Evolutionary conservation across 768 basidiomycete species (phyloP).

Genomic region (Saitozyma podzolica): DNA sequence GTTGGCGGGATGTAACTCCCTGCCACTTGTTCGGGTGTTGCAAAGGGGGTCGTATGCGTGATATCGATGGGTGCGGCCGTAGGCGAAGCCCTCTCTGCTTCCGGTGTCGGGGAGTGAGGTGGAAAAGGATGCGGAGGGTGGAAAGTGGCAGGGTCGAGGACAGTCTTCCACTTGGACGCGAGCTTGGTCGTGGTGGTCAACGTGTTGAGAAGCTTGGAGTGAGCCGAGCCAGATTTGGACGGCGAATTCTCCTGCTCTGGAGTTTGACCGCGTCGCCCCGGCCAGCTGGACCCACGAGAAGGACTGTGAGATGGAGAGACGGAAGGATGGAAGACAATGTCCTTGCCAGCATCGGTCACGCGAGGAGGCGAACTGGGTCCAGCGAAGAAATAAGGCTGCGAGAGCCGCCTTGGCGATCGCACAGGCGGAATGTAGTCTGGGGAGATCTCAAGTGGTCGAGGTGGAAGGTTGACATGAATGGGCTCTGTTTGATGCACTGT

Average conservation of each 20-base stretch:
- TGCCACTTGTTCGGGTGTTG: conserved; percentile 22
- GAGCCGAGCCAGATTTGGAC: conserved; percentile 11
- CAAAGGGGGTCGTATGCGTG: conserved; percentile 46
- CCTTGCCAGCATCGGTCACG: conserved; percentile 21
- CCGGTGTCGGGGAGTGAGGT: not conserved
- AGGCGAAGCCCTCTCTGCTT: no score
- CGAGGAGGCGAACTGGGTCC: conserved; percentile 37
- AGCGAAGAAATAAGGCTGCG: conserved; percentile 10
- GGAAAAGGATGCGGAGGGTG: not conserved
- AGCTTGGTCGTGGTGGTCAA: conserved; percentile 34
- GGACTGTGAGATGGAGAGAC: not conserved
- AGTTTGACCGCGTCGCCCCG: no score
- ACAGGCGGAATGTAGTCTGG: conserved; percentile 31
- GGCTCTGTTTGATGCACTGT: not conserved
- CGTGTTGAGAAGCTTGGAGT: conserved; percentile 25
- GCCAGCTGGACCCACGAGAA: no score
- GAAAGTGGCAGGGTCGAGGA: not conserved
- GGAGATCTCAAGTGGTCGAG: conserved; percentile 36
- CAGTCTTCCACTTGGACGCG: conserved; percentile 47
- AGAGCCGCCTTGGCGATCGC: conserved; percentile 32
- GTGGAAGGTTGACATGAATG: conserved; percentile 28
- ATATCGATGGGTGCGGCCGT: conserved; percentile 8
- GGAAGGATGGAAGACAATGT: conserved; percentile 36
- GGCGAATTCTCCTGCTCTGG: not conserved
- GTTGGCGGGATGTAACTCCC: conserved; percentile 34